Evolutionary conservation across 345 rosid species (phyloP), one percentile per base, ranked within the genome.

Genomic region (Sapria himalayana): DNA sequence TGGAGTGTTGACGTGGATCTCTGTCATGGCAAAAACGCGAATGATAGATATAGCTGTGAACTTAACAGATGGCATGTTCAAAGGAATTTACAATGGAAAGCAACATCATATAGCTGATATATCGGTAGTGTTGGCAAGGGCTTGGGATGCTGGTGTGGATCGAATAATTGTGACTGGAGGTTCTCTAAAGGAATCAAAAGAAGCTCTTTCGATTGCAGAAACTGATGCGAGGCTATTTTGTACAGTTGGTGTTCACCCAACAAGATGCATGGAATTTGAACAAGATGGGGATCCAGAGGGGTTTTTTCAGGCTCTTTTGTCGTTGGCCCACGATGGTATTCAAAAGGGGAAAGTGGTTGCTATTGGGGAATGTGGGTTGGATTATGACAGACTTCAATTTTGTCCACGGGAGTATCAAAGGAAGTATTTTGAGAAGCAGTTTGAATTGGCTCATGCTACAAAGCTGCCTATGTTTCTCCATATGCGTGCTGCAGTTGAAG

Each of bases 11-110:
- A n/a, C 37, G 4, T 29, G 25, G 5, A 15, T 4, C 7, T 16
- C 13, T 8, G 50, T 57, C 19, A 84, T 85, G 96, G 78, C 75
- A 49, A 58, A 79, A 10, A 35, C 61, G 27, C 64, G 63, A 50
- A 68, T 76, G 91, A 86, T 82, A 66, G 98, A 89, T 60, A 65
- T 89, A 5, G 94, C 98, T 1, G 98, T 74, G 22, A 82, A 89
- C 74, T 76, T 82, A 54, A 76, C 98, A 89, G 94, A 89, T 89
- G 94, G 85, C 44, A 89, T 82, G 98, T 89, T 89, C 45, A 82
- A 71, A 37, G 98, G 98, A 31, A 62, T 82, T 32, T 89, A 89
- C 48, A 63, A 89, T 45, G 91, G 93, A 11, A 89, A 76, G 72
- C 85, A 76, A 39, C 66, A 50, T 55, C 94, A 89, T 37, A 72